Conservation (phyloP, 2,329 filamentous ascomycete species). For the Epichloe sibirici region DNA sequence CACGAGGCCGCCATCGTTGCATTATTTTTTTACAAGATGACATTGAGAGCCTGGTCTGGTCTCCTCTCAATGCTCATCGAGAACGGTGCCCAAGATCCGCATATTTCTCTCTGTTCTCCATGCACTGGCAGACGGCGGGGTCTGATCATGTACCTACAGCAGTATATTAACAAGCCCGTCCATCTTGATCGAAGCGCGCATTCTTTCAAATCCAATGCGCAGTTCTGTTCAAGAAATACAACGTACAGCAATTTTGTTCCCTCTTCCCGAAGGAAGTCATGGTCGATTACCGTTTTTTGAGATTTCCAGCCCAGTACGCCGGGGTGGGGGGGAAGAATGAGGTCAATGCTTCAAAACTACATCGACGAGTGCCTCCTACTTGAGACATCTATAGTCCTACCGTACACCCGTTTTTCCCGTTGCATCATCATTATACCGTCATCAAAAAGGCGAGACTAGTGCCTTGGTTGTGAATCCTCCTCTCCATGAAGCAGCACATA, state of each 20-base stretch:
- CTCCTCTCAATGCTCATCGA: neutral
- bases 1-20: neutral
- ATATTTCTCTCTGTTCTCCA: neutral
- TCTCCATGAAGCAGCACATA: conserved; percentile 80
- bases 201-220: neutral
- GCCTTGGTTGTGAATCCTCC: conserved; percentile 29
- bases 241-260: neutral
- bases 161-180: conserved; percentile 1
- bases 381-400: neutral
- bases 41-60: neutral
- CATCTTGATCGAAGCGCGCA: neutral
- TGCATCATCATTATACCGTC: neutral
- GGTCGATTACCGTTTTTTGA: conserved; percentile 2
- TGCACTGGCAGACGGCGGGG: neutral
- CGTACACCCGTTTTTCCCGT: neutral
- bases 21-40: neutral
- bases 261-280: neutral
- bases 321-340: neutral
- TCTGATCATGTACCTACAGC: neutral
- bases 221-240: neutral
- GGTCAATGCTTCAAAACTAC: neutral
- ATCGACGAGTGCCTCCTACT: conserved; percentile 2
- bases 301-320: conserved; percentile 2
- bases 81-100: neutral
- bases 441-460: neutral